These are phyloP conservation scores for Flaveria brownii DNA, from an alignment of 129 eudicot species.

Conservation along the genomic window DNA sequence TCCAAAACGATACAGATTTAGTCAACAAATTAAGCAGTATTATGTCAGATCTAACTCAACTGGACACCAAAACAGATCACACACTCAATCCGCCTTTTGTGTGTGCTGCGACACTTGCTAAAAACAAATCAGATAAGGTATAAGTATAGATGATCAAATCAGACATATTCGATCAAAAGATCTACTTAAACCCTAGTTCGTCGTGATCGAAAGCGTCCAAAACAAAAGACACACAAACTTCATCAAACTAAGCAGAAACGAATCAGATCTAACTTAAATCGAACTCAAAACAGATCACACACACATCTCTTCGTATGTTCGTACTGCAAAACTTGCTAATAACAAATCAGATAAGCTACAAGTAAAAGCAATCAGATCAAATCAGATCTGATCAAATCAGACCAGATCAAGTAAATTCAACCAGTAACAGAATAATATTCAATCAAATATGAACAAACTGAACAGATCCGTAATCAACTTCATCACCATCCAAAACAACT, in stretches of 20 bases:
- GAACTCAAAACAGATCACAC: constrained; percentile 15
- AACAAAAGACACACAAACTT: neutral
- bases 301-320: neutral
- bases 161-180: neutral
- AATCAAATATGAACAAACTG: constrained; percentile 3
- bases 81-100: no score
- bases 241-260: constrained; percentile 4
- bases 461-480: constrained; percentile 20
- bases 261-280: constrained; percentile 25
- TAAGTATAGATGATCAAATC: constrained; percentile 17
- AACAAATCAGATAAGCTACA: constrained; percentile 1
- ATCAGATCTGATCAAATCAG: neutral
- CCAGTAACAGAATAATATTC: neutral
- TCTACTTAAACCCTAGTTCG: constrained; percentile 14
- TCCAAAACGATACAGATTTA: neutral
- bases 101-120: neutral
- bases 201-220: neutral
- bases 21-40: constrained; percentile 3
- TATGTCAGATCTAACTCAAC: constrained; percentile 26
- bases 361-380: neutral
- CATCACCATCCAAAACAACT: neutral
- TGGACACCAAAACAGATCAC: constrained; percentile 5
- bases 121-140: constrained; percentile 10
- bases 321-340: neutral
- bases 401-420: neutral